These are phyloP conservation scores for Lobulomyces angularis DNA, from an alignment of 192 early-diverging fungal species.

Conservation along the genomic window DNA sequence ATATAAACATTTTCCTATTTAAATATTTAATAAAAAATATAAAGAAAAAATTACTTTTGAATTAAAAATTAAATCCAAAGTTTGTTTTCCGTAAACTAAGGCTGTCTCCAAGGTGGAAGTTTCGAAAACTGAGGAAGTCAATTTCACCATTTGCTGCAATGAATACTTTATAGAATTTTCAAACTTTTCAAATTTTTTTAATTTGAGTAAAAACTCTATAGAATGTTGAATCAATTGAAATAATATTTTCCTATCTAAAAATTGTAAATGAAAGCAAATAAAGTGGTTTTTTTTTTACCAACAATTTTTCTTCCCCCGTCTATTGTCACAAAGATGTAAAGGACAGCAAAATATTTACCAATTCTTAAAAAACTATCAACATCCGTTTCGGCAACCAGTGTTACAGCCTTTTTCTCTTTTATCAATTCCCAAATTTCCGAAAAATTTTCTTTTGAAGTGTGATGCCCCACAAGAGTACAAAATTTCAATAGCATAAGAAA, in stretches of 20 bases:
- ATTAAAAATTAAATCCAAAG: conserved; percentile 35
- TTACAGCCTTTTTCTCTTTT: neutral
- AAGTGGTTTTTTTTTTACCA: neutral
- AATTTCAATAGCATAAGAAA: conserved; percentile 15
- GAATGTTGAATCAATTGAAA: neutral
- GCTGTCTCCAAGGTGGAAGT: conserved; percentile 23
- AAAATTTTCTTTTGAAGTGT: conserved; percentile 14
- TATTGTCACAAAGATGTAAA: neutral
- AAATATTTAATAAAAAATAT: neutral
- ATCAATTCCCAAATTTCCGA: conserved; percentile 17
- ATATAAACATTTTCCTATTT: conserved; percentile 39
- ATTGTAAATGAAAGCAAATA: neutral
- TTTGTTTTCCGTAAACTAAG: conserved; percentile 27
- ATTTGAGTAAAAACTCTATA: neutral
- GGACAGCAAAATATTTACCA: too few species aligned
- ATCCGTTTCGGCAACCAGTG: neutral
- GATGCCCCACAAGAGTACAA: conserved; percentile 19
- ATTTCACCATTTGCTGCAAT: conserved; percentile 9
- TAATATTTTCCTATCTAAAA: neutral
- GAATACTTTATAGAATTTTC: conserved; percentile 3
- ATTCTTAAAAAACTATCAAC: neutral
- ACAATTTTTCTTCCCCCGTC: neutral
- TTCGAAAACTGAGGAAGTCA: too few species aligned
- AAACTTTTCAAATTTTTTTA: conserved; percentile 1
- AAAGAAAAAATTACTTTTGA: conserved; percentile 15